Conservation (phyloP, 331 rosid species). For the Phaseolus coccineus region DNA sequence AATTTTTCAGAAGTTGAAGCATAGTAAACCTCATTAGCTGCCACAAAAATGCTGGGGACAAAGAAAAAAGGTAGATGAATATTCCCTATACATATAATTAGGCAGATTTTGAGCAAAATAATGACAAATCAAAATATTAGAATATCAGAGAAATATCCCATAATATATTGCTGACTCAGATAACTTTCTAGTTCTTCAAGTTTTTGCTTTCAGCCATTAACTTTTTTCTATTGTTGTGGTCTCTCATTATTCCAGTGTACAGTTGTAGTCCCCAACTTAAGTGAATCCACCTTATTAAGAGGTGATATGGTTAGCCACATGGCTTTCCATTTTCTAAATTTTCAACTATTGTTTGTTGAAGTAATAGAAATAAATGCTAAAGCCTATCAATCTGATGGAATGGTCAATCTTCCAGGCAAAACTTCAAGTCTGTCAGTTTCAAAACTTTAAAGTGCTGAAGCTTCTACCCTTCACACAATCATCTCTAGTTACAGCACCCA, state of each 20-base stretch:
- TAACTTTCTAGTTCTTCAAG: background rate
- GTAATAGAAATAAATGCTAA: background rate
- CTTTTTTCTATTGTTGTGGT: background rate
- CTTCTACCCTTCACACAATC: background rate
- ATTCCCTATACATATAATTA: background rate
- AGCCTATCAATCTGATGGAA: background rate
- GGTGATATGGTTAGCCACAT: background rate
- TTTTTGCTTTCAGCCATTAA: background rate
- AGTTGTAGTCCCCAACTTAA: background rate
- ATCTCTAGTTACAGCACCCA: too few species aligned
- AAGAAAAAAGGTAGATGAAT: slow-evolving; percentile 26
- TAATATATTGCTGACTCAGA: background rate
- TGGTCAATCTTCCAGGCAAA: background rate
- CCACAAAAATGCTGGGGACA: slow-evolving; percentile 85
- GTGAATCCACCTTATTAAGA: background rate
- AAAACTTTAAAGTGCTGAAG: background rate
- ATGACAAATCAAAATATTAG: background rate
- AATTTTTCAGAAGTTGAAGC: slow-evolving; percentile 94
- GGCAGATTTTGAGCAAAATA: slow-evolving; percentile 10
- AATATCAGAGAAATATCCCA: background rate
- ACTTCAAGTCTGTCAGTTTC: background rate
- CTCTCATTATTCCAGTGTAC: background rate
- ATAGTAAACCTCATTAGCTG: slow-evolving; percentile 95
- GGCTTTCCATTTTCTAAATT: background rate
- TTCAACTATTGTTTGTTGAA: too few species aligned